phyloP scores from a whole-genome alignment of 176 grass and related monocot species.

The Zizania latifolia region DNA sequence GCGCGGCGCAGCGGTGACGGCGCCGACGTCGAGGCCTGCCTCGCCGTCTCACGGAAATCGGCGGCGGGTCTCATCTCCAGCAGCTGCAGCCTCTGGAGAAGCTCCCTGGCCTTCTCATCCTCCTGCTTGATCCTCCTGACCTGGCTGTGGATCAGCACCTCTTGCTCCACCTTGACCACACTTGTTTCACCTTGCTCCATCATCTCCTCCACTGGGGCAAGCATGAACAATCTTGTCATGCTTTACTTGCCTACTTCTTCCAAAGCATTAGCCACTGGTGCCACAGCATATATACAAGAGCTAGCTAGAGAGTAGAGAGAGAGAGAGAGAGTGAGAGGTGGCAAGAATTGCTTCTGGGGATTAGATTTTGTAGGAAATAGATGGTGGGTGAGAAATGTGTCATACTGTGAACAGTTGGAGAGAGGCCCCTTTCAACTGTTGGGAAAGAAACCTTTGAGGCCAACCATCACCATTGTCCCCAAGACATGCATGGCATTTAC shows the following conservation, averaged over 20 bases:
- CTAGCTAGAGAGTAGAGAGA: neutral
- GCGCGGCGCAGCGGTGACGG: constrained; percentile 26
- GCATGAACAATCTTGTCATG: constrained; percentile 9
- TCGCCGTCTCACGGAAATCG: neutral
- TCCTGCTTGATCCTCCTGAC: constrained; percentile 69
- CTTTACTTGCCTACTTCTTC: neutral
- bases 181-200: neutral
- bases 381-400: constrained; percentile 40
- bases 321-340: neutral
- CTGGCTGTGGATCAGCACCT: constrained; percentile 51
- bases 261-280: neutral
- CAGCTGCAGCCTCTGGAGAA: constrained; percentile 31
- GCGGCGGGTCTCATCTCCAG: constrained; percentile 25
- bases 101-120: constrained; percentile 51
- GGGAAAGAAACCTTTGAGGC: constrained; percentile 27
- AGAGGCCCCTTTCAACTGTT: constrained; percentile 41
- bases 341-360: neutral
- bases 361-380: constrained; percentile 7
- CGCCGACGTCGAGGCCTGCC: constrained; percentile 22
- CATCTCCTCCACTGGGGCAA: constrained; percentile 21
- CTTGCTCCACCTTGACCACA: neutral
- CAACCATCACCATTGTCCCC: neutral
- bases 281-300: neutral
- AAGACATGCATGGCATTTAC: neutral
- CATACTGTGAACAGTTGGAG: constrained; percentile 24